These are phyloP conservation scores for Hymenochaete sp. DNA, from an alignment of 1,284 basidiomycete species.

Conservation along the genomic window DNA sequence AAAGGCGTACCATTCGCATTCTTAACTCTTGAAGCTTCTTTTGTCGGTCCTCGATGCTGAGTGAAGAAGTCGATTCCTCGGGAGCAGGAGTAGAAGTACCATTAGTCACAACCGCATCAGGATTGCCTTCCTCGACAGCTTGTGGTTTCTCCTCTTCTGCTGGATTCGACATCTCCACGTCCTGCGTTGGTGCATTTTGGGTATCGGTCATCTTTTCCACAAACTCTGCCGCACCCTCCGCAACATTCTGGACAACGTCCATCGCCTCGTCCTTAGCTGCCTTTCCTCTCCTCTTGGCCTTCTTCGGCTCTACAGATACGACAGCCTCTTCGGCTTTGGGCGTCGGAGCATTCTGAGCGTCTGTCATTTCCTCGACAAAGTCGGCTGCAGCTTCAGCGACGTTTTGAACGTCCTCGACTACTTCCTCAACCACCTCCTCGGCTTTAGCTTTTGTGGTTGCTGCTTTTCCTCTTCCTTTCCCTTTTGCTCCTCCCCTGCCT, in stretches of 20 bases:
- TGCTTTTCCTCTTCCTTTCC: background rate
- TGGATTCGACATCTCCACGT: too few relatives aligned
- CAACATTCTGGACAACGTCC: background rate
- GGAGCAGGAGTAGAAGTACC: background rate
- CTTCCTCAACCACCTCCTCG: too few relatives aligned
- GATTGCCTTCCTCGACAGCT: background rate
- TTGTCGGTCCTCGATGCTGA: slow-evolving; percentile 33
- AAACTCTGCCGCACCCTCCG: slow-evolving; percentile 9
- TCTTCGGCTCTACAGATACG: background rate
- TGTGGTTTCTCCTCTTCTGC: background rate
- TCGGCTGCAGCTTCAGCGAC: too few relatives aligned
- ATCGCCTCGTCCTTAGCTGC: background rate
- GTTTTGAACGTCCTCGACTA: too few relatives aligned
- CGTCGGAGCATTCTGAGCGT: background rate
- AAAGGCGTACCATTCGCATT: slow-evolving; percentile 36
- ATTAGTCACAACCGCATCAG: background rate
- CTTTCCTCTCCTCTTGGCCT: background rate
- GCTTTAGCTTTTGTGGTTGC: background rate
- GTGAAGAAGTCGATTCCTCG: background rate
- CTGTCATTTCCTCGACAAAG: background rate
- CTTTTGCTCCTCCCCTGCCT: background rate
- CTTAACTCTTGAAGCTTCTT: slow-evolving; percentile 39
- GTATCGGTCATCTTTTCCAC: slow-evolving; percentile 12
- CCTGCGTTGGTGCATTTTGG: too few relatives aligned
- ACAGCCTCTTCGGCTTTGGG: background rate